Base-by-base conservation (phyloP, 2,329 filamentous ascomycete species). In the Colletotrichum simmondsii region DNA sequence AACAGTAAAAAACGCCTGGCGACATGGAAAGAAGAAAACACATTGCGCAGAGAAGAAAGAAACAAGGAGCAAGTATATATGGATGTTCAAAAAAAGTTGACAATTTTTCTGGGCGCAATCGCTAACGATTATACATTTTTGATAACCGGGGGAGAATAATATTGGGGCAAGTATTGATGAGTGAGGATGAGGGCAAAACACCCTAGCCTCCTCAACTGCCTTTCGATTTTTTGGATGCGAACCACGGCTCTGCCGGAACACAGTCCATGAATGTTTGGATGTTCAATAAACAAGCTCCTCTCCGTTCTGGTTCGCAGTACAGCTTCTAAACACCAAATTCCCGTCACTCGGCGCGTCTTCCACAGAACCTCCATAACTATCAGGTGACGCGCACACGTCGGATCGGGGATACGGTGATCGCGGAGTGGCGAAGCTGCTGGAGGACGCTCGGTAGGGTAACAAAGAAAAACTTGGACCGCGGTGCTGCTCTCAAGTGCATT, bases 81-180 rank as follows among this genome's bases (percentile, higher is more conserved):
- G 19, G 12, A 22, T 62, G 42, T 59, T 60, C n/a, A 70, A 46
- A 22, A 22, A 53, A 58, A 22, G 42, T 49, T 49, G 42, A 66
- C 30, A 49, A 53, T 16, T 26, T 22, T 58, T 71, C 16, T 62
- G 61, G 24, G 24, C 28, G 57, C n/a, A 60, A 64, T 28, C 66
- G 70, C 70, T 65, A 65, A 65, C 70, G 70, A 72, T 72, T 72
- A 72, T 72, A 70, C 60, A 70, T 70, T 60, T 60, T 54, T 65
- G 60, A 72, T 70, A 72, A 72, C 65, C 70, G 61, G 22, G 68
- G 22, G 22, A 12, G 37, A 53, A 19, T 22, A 26, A 24, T 28
- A 35, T 30, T 35, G n/a, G 24, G 46, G 46, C 42, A n/a, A 32
- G 5, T n/a, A 10, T 5, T 49, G 8, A 5, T 5, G 24, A 32